Percentiles rank a stretch among this genome's conserved stretches.
phyloP scores from a whole-genome alignment of 257 asterid species.

The Rehmannia glutinosa region DNA sequence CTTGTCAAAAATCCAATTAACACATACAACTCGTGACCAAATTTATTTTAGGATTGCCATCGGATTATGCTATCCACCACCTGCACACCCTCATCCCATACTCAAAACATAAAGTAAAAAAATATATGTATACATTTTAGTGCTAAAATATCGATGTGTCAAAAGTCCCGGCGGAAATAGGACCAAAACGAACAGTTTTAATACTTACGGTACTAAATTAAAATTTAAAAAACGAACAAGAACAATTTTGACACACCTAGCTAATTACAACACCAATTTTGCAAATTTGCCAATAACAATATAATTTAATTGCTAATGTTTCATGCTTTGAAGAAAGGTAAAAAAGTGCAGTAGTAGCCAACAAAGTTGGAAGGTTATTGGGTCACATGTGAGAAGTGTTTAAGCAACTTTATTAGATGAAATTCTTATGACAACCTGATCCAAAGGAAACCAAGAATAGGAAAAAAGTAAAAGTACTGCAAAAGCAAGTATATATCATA shows the following conservation, averaged over 20 bases:
- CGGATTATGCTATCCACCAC: conserved; percentile 7
- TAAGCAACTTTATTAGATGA: conserved; percentile 3
- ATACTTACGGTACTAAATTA: too few species aligned
- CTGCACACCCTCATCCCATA: conserved; percentile 21
- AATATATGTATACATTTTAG: too few species aligned
- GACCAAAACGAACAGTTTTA: too few species aligned
- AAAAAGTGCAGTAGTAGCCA: neutral
- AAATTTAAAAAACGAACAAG: too few species aligned
- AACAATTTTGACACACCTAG: too few species aligned
- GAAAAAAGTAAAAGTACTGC: conserved; percentile 28
- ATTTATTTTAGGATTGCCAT: conserved; percentile 7
- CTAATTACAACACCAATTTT: too few species aligned
- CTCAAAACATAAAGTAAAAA: neutral
- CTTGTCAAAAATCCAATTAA: conserved; percentile 15
- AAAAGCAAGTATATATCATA: conserved; percentile 5
- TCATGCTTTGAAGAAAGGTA: too few species aligned
- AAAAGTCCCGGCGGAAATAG: too few species aligned
- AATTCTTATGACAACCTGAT: neutral
- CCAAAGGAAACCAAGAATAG: neutral
- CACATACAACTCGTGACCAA: conserved; percentile 33
- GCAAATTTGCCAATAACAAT: too few species aligned
- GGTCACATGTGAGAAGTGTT: conserved; percentile 19
- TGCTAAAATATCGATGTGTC: too few species aligned
- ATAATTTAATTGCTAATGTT: too few species aligned
- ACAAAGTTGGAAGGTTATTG: neutral